These are phyloP conservation scores for Aspergillus tubingensis DNA, from an alignment of 2,329 filamentous ascomycete species.

Conservation along the genomic window DNA sequence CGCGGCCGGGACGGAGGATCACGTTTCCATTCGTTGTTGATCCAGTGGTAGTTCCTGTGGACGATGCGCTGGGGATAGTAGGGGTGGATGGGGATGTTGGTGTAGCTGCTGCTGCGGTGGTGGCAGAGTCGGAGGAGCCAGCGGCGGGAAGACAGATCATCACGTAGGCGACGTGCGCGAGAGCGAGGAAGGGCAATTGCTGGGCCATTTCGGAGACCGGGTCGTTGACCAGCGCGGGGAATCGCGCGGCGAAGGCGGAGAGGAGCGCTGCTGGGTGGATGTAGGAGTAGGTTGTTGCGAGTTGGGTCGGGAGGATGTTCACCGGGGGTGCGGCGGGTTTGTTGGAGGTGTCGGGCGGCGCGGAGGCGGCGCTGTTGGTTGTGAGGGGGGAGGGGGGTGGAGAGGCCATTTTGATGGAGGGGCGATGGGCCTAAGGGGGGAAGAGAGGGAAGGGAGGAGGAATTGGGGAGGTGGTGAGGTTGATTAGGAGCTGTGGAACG, in stretches of 20 bases:
- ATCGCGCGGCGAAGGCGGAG: conserved; percentile 63
- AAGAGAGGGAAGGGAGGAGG: neutral
- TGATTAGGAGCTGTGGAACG: no score
- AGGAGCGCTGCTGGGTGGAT: conserved; percentile 69
- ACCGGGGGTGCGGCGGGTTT: conserved; percentile 43
- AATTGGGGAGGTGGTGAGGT: neutral
- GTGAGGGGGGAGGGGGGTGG: conserved; percentile 15
- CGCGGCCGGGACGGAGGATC: conserved; percentile 17
- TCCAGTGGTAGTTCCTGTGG: neutral
- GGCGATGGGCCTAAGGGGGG: neutral
- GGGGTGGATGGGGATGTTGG: neutral
- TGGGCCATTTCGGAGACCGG: conserved; percentile 65
- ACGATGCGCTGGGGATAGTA: neutral
- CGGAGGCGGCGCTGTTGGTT: neutral
- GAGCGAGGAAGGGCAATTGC: conserved; percentile 63
- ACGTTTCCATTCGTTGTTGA: neutral
- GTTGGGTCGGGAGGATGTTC: conserved; percentile 49
- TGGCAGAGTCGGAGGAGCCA: conserved; percentile 30
- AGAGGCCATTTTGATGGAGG: conserved; percentile 10
- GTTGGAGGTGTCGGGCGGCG: neutral
- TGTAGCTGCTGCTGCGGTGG: conserved; percentile 7
- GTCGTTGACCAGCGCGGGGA: conserved; percentile 67
- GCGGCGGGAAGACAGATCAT: conserved; percentile 61
- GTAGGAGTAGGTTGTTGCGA: conserved; percentile 61
- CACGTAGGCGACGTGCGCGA: conserved; percentile 63